Evolutionary conservation across 2,329 filamentous ascomycete species (phyloP).

Genomic region (Ophiosphaerella narmari): DNA sequence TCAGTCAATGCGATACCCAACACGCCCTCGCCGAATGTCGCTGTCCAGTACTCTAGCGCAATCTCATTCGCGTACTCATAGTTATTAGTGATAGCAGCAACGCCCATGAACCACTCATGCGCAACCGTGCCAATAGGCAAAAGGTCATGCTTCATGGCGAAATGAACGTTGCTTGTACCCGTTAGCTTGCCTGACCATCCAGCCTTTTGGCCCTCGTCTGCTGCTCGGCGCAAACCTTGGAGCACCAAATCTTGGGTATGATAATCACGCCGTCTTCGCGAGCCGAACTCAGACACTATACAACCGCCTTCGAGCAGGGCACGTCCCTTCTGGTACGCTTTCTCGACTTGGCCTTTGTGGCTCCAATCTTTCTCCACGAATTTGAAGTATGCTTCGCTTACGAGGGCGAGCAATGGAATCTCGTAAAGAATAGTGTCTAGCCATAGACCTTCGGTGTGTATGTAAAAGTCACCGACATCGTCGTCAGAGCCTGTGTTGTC

Average conservation of each 20-base stretch:
- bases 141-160: constrained; percentile 90
- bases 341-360: constrained; percentile 83
- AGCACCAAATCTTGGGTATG: constrained; percentile 94
- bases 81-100: constrained; percentile 85
- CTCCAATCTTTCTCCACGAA: constrained; percentile 95
- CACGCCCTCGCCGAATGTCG: constrained; percentile 83
- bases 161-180: constrained; percentile 94
- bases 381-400: constrained; percentile 96
- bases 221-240: constrained; percentile 79
- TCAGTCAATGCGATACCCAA: constrained; percentile 91
- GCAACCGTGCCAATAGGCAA: constrained; percentile 86
- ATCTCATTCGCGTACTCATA: constrained; percentile 84
- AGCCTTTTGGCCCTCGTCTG: constrained; percentile 68
- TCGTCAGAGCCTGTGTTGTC: constrained; percentile 67
- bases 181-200: constrained; percentile 74
- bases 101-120: constrained; percentile 99
- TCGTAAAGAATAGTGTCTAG: constrained; percentile 97
- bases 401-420: constrained; percentile 88
- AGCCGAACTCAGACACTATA: constrained; percentile 91
- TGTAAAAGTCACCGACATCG: constrained; percentile 71
- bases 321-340: constrained; percentile 80
- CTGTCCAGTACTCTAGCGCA: constrained; percentile 85
- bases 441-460: constrained; percentile 83
- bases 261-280: constrained; percentile 85
- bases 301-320: constrained; percentile 81